phyloP scores from a whole-genome alignment of 2,329 filamentous ascomycete genomes.

The Aspergillus alliaceus region DNA sequence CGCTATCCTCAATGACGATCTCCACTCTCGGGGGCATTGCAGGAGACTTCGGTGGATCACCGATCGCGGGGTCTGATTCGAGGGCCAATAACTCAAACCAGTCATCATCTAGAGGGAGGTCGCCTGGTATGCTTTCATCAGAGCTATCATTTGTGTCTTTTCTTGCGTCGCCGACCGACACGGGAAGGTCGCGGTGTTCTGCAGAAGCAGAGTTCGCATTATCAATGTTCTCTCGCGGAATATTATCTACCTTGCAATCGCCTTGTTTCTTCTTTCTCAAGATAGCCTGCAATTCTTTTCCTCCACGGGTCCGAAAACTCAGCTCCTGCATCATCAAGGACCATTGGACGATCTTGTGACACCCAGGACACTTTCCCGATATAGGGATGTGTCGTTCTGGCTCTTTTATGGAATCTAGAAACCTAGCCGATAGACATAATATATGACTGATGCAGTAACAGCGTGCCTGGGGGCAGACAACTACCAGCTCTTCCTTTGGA shows the following conservation, averaged over 20 bases:
- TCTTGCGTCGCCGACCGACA: not conserved
- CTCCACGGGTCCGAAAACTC: constrained; percentile 69
- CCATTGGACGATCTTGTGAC: constrained; percentile 66
- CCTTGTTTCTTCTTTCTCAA: constrained; percentile 58
- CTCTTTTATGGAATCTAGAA: constrained; percentile 46
- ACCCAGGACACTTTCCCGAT: constrained; percentile 69
- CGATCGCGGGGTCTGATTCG: constrained; percentile 28
- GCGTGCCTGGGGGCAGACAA: constrained; percentile 52
- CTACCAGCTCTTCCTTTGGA: constrained; percentile 40
- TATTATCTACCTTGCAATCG: constrained; percentile 15
- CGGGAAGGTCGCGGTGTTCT: not conserved
- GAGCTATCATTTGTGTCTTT: constrained; percentile 16
- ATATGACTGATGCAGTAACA: constrained; percentile 57
- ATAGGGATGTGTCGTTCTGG: constrained; percentile 61
- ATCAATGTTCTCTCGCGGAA: not conserved
- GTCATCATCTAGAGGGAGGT: constrained; percentile 31
- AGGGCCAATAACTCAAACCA: constrained; percentile 31
- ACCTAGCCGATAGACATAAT: constrained; percentile 54
- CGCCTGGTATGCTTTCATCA: constrained; percentile 21
- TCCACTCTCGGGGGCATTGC: constrained; percentile 28
- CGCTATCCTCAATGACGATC: constrained; percentile 56
- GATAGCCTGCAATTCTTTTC: constrained; percentile 64
- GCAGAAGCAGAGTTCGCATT: not conserved
- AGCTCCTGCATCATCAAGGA: constrained; percentile 78
- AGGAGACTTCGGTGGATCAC: constrained; percentile 8